Conservation (phyloP, 345 rosid species). For the Ailanthus altissimus region DNA sequence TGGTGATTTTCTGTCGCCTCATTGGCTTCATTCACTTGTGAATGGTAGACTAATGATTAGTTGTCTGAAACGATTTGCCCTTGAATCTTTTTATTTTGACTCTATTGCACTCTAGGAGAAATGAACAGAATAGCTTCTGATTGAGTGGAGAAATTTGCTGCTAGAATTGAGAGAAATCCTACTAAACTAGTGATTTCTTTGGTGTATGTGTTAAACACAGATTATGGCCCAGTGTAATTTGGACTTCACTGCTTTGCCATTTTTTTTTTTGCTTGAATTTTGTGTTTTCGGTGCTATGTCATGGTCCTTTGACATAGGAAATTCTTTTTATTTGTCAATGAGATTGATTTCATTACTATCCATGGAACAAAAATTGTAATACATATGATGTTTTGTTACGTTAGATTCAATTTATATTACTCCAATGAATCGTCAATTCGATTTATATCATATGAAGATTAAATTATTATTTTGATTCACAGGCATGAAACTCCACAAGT, state of each 20-base stretch:
- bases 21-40: neutral
- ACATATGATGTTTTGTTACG: neutral
- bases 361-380: neutral
- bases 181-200: neutral
- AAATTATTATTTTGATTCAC: conserved; percentile 30
- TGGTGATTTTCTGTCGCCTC: neutral
- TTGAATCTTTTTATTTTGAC: neutral
- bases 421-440: conserved; percentile 14
- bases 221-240: neutral
- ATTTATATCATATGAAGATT: conserved; percentile 21
- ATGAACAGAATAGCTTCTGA: neutral
- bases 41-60: neutral
- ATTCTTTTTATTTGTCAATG: neutral
- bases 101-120: neutral
- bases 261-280: neutral
- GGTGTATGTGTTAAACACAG: neutral
- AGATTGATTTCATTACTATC: neutral
- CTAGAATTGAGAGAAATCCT: neutral
- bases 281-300: neutral
- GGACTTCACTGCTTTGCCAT: neutral
- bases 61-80: neutral
- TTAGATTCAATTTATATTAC: neutral
- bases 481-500: conserved; percentile 96
- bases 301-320: neutral
- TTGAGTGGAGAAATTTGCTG: neutral